Base-by-base conservation (phyloP, 371 early-diverging fungal genomes). In the Ordospora pajunii region DNA sequence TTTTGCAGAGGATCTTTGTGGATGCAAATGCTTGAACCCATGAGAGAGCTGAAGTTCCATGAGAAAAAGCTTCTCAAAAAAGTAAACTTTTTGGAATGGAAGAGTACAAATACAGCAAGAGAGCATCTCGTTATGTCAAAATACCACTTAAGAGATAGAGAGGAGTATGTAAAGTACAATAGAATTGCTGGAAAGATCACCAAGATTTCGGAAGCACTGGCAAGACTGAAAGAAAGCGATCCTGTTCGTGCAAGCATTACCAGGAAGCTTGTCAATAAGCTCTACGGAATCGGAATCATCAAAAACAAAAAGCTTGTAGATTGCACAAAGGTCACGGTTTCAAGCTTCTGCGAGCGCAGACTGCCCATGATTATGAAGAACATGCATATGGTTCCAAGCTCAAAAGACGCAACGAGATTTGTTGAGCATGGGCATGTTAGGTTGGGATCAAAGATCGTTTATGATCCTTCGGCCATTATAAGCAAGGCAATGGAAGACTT, bases 61-160 rank as follows among this genome's bases (percentile, higher is more conserved):
- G 98, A 97, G 86, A 87, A 93, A 85, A 96, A 94, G 87, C 89
- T 97, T 12, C 87, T 97, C 50, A 91, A 91, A 84, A 96, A 96
- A 89, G 95, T 96, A 51, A 93, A 97, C 85, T 94, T 97, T 75
- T 81, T 95, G 53, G 90, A 95, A 25, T 97, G 94, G 94, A 93
- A 93, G 85, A 89, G 89, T 45, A 94, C 94, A 51, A 89, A 91
- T 78, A 90, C 90, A 27, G 83, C 91, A 54, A 89, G 89, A 62
- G 96, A 96, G 85, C 90, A 91, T 73, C 87, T 89, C 76, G 90
- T 94, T n/a, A 90, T 93, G 79, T 87, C 92, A 49, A 87, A 91
- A 77, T 96, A 94, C 86, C 89, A 90, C 76, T 82, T 97, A 42
- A 89, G 90, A 73, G 89, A 91, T 73, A 88, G 96, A 84, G 95